Percentiles rank a stretch among this genome's conserved stretches.
These are phyloP conservation scores for Colletotrichum noveboracense DNA, from an alignment of 2,329 filamentous ascomycete genomes.

Conservation along the genomic window DNA sequence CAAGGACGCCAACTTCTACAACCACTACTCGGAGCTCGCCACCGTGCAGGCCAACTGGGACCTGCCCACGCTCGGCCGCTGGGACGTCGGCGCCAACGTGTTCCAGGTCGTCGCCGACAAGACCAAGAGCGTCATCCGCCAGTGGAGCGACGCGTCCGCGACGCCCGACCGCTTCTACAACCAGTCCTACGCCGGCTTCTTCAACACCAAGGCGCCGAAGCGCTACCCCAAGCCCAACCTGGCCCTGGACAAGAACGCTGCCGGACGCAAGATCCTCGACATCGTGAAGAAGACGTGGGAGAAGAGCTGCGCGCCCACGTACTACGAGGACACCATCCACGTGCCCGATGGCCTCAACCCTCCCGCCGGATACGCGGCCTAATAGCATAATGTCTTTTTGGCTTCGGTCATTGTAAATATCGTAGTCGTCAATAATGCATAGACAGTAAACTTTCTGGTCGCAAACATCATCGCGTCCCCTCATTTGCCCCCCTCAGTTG, in stretches of 20 bases:
- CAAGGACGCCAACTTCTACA: constrained; percentile 72
- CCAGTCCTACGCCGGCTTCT: constrained; percentile 56
- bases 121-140: constrained; percentile 59
- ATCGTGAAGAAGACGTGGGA: constrained; percentile 43
- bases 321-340: constrained; percentile 46
- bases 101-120: constrained; percentile 63
- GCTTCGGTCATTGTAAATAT: not conserved
- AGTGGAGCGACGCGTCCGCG: constrained; percentile 35
- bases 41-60: constrained; percentile 74
- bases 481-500: not conserved
- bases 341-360: constrained; percentile 48
- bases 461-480: not conserved
- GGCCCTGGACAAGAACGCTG: constrained; percentile 30
- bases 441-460: not conserved
- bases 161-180: constrained; percentile 56
- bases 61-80: constrained; percentile 72
- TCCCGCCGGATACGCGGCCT: constrained; percentile 38
- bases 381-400: not conserved
- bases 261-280: constrained; percentile 39
- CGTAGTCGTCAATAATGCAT: not conserved
- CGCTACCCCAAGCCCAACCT: constrained; percentile 47
- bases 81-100: constrained; percentile 77
- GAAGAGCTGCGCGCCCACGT: constrained; percentile 41
- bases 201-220: constrained; percentile 43
- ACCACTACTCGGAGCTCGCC: constrained; percentile 74